Evolutionary conservation across 2,329 filamentous ascomycete genomes (phyloP), one percentile per base, ranked within the genome.

Genomic region (Ploettnerulaceae sp.): DNA sequence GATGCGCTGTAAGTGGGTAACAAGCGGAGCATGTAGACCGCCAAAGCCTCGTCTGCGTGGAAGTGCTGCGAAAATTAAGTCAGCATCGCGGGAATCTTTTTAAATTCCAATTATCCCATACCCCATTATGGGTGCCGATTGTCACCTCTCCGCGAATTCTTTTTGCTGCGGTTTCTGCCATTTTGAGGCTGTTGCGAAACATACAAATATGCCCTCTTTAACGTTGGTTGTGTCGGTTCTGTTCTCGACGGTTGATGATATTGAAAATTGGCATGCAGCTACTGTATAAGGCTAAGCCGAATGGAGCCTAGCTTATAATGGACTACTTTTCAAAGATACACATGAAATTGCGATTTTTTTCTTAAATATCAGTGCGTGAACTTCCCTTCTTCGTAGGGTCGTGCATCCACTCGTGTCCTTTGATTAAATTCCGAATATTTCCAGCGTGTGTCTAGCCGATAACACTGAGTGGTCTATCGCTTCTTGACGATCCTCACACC

Each of bases 31-130:
- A 98, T 89, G 74, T 95, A 89, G 55, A 98, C 90, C 48, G 93
- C 93, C 33, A 98, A 81, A 51, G 93, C 91, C 73, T 98, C 93
- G 69, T 98, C 93, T 66, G 93, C 93, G 73, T 98, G 93, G 77
- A 98, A 98, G 74, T 96, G 89, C 58, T 28, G 25, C 25, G 25
- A 28, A 28, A 28, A 12, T 12, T 28, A 12, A 28, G 25, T 12
- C n/a, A n/a, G n/a, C n/a, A n/a, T n/a, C n/a, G n/a, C n/a, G n/a
- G n/a, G n/a, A n/a, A n/a, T n/a, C n/a, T n/a, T n/a, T n/a, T n/a
- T n/a, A n/a, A n/a, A n/a, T n/a, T n/a, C n/a, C n/a, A n/a, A n/a
- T 17, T 31, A 7, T 28, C 12, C 7, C 25, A 7, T 33, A 14
- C 9, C n/a, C 93, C 93, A 71, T 85, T 96, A 78, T 98, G 93